phyloP scores from a whole-genome alignment of 1,139 yeast species.

The Candida sp. region DNA sequence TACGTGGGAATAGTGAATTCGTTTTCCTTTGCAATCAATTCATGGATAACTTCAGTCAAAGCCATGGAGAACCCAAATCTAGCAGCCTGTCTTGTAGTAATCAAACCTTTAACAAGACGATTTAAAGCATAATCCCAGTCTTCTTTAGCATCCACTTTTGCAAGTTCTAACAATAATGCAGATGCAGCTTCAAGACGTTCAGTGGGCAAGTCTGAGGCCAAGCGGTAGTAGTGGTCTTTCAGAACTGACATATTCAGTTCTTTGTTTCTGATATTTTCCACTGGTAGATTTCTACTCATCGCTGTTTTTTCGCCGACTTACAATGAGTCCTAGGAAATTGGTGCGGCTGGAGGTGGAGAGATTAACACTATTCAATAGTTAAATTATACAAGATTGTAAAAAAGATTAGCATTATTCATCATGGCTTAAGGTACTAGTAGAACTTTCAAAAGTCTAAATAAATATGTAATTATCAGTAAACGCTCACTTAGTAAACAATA shows the following conservation, averaged over 20 bases:
- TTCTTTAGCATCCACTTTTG: constrained; percentile 35
- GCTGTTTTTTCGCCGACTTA: neutral
- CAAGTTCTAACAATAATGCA: constrained; percentile 57
- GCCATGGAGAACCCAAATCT: constrained; percentile 90
- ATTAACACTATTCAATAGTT: no score
- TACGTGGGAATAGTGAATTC: constrained; percentile 32
- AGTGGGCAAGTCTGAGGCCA: constrained; percentile 72
- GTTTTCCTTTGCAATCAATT: constrained; percentile 27
- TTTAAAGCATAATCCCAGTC: constrained; percentile 85
- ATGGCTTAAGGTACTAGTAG: no score
- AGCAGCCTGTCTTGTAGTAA: constrained; percentile 81
- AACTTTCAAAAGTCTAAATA: no score
- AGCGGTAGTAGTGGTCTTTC: constrained; percentile 72
- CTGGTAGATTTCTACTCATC: neutral
- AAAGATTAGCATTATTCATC: no score
- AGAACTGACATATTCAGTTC: constrained; percentile 44
- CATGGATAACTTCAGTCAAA: constrained; percentile 67
- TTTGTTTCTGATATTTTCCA: neutral
- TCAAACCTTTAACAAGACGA: constrained; percentile 75
- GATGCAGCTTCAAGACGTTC: constrained; percentile 78
- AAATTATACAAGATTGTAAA: no score
- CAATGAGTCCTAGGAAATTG: no score
- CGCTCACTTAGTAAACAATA: neutral
- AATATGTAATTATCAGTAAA: no score
- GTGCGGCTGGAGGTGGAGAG: no score